These are phyloP conservation scores for Drechslerella stenobrocha DNA, from an alignment of 2,329 filamentous ascomycete species.

Conservation along the genomic window DNA sequence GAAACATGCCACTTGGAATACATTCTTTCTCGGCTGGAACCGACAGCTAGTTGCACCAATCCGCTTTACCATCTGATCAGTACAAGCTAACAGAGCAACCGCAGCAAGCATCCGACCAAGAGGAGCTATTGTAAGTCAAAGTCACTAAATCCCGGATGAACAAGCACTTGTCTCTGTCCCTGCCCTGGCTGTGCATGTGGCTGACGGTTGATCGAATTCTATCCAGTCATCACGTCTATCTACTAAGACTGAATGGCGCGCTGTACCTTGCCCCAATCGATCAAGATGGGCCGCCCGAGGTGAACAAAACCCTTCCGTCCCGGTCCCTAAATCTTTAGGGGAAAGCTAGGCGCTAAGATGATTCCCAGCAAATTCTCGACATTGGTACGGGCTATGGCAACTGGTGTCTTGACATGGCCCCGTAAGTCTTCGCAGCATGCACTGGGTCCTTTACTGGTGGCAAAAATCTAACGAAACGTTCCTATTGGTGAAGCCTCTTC, in stretches of 20 bases:
- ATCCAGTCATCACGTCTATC: constrained; percentile 35
- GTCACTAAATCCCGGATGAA: not conserved
- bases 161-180: not conserved
- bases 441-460: not conserved
- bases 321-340: not conserved
- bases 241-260: constrained; percentile 48
- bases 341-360: not conserved
- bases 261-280: constrained; percentile 51
- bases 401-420: constrained; percentile 58
- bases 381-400: constrained; percentile 59
- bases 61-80: not conserved
- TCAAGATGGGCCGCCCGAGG: constrained; percentile 35
- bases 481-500: constrained; percentile 17
- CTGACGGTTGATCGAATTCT: not conserved
- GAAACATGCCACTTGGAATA: constrained; percentile 43
- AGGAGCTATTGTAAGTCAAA: constrained; percentile 1
- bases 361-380: constrained; percentile 55
- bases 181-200: not conserved
- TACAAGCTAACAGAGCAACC: not conserved
- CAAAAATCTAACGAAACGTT: not conserved
- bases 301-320: constrained; percentile 3
- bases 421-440: constrained; percentile 37
- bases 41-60: too few species aligned
- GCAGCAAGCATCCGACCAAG: not conserved
- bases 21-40: constrained; percentile 13